Evolutionary conservation across 176 grass and related monocot species (phyloP), one percentile per base, ranked within the genome.

Genomic region (Canna indica): DNA sequence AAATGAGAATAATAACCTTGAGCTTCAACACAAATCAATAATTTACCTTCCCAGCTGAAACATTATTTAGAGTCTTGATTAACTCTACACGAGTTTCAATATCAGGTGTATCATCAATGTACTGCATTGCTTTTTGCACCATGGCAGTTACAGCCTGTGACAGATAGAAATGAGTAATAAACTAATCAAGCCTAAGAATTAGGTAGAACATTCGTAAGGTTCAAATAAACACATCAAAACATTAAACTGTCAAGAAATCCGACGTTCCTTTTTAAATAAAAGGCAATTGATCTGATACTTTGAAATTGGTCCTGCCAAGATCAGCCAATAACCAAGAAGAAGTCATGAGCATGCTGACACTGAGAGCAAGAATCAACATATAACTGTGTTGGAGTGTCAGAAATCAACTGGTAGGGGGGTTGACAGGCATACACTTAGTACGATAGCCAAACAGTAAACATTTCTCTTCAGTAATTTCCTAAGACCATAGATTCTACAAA

Each of bases 81-180:
- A 97, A 82, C 53, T 97, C 94, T 59, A 90, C 77, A 38, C 89
- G 84, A 18, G 94, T 77, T 26, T 97, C 89, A 63, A 87, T 73
- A 56, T 97, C 94, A 73, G 89, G 86, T 13, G 94, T 85, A 59
- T 90, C 79, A 7, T 93, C 94, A 81, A 97, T 97, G 53, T 97
- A 97, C 47, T 90, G 84, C 94, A 97, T 97, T 27, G 94, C 89
- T 79, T 93, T 90, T 56, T 90, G 86, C 31, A 97, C 94, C 77
- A 97, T 90, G 34, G 86, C 86, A 36, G 86, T 90, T 47, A 92
- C 91, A 27, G 94, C 94, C 94, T 97, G 15, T 50, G 61, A 11
- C 18, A 61, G 26, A 72, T 50, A 48, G 17, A 28, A 54, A 77
- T 57, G 0, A 52, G 34, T 26, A 15, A 1, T 64, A 24, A 44